These are phyloP conservation scores for Penicillium manginii DNA, from an alignment of 495 filamentous ascomycete genomes.

Conservation along the genomic window DNA sequence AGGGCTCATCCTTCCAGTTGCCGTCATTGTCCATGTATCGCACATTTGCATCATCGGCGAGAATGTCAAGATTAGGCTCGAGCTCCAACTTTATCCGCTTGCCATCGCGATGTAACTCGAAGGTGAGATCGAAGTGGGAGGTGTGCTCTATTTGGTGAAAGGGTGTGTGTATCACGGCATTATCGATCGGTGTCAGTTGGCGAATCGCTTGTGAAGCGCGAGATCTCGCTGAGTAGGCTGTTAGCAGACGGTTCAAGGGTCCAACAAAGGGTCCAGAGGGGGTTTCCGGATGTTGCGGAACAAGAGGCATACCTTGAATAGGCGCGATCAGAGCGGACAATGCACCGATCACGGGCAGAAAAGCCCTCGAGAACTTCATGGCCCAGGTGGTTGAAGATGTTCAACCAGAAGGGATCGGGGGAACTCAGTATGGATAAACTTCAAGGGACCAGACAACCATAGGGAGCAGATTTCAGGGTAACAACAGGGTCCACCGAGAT, in stretches of 20 bases:
- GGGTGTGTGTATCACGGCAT: slow-evolving; percentile 75
- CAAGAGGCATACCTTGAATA: slow-evolving; percentile 19
- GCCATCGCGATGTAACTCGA: slow-evolving; percentile 67
- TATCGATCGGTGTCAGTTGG: slow-evolving; percentile 72
- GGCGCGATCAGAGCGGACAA: slow-evolving; percentile 23
- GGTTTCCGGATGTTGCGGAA: too few species aligned
- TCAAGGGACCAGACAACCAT: slow-evolving; percentile 6
- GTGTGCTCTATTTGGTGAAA: slow-evolving; percentile 77
- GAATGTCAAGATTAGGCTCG: slow-evolving; percentile 90
- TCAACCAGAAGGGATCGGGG: background rate
- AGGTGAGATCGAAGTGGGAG: slow-evolving; percentile 81
- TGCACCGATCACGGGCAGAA: slow-evolving; percentile 25
- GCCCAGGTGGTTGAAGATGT: slow-evolving; percentile 3
- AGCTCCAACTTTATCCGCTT: slow-evolving; percentile 78
- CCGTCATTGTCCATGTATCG: slow-evolving; percentile 74
- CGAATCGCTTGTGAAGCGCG: slow-evolving; percentile 74
- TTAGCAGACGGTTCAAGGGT: slow-evolving; percentile 16
- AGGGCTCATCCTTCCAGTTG: slow-evolving; percentile 60
- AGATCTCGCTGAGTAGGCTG: slow-evolving; percentile 61
- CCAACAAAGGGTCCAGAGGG: too few species aligned
- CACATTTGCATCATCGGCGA: slow-evolving; percentile 74
- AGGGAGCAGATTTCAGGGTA: slow-evolving; percentile 7
- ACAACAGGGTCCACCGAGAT: slow-evolving; percentile 10
- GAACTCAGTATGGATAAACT: background rate
- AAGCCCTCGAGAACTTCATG: slow-evolving; percentile 27